phyloP scores from a whole-genome alignment of 495 filamentous ascomycete genomes.

The Aspergillus baeticus region DNA sequence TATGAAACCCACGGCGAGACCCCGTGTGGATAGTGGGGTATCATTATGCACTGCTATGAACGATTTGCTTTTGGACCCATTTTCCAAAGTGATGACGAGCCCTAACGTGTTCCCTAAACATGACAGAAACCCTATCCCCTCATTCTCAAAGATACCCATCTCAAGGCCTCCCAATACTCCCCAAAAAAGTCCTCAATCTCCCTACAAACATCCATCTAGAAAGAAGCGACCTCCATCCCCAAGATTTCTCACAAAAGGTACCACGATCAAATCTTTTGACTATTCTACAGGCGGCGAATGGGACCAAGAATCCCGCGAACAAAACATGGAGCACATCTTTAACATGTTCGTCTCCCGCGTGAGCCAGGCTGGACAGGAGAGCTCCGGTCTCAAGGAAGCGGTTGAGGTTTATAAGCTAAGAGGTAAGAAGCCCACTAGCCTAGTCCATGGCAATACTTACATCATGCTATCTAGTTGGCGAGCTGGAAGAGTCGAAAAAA shows the following conservation, averaged over 20 bases:
- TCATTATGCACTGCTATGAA: constrained; percentile 13
- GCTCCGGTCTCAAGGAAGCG: constrained; percentile 63
- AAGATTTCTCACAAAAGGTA: constrained; percentile 67
- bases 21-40: constrained; percentile 1
- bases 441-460: not conserved
- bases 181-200: constrained; percentile 19
- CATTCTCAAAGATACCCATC: constrained; percentile 17
- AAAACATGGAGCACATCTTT: constrained; percentile 63
- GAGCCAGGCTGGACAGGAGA: constrained; percentile 57
- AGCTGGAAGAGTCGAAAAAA: constrained; percentile 61
- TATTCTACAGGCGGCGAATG: constrained; percentile 55
- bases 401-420: constrained; percentile 67
- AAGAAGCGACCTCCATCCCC: constrained; percentile 21
- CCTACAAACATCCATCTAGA: constrained; percentile 23
- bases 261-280: constrained; percentile 56
- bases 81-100: not conserved
- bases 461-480: constrained; percentile 51
- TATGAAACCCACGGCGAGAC: constrained; percentile 8
- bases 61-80: constrained; percentile 11
- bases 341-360: constrained; percentile 60
- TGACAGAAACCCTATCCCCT: constrained; percentile 16
- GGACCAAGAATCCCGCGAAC: constrained; percentile 67
- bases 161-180: constrained; percentile 24
- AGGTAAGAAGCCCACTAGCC: constrained; percentile 53
- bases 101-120: constrained; percentile 8